A percentile compares a stretch with the other conserved stretches of the same genome.
Conservation (phyloP, 2,329 filamentous ascomycete species). For the Orbilia blumenaviensis region DNA sequence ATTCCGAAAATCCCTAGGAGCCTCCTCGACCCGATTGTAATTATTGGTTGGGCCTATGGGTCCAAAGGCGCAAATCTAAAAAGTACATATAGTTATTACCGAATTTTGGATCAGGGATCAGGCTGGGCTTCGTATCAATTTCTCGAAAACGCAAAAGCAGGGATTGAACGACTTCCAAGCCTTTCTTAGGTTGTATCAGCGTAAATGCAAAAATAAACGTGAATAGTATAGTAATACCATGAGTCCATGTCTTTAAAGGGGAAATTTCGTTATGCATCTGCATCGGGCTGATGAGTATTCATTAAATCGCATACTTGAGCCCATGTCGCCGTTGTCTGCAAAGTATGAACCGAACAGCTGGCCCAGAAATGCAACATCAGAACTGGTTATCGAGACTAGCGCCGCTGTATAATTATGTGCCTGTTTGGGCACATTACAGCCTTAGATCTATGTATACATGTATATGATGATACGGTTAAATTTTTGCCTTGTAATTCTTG, state of each 20-base stretch:
- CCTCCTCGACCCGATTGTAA: background rate
- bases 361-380: conserved; percentile 2
- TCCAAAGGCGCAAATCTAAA: background rate
- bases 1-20: background rate
- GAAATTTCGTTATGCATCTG: background rate
- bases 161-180: background rate
- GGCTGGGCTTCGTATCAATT: conserved; percentile 3
- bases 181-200: conserved; percentile 8
- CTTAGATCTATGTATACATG: background rate
- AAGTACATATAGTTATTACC: background rate
- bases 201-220: background rate
- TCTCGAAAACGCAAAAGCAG: conserved; percentile 1
- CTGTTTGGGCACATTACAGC: background rate
- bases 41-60: conserved; percentile 6
- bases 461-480: no score
- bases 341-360: background rate
- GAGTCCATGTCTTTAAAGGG: background rate
- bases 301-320: background rate
- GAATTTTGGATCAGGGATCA: background rate
- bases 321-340: background rate
- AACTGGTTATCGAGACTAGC: no score
- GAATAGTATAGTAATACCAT: conserved; percentile 7
- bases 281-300: conserved; percentile 8
- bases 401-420: no score
- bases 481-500: background rate